phyloP scores from a whole-genome alignment of 306 rosid species.

The Quercus glauca region DNA sequence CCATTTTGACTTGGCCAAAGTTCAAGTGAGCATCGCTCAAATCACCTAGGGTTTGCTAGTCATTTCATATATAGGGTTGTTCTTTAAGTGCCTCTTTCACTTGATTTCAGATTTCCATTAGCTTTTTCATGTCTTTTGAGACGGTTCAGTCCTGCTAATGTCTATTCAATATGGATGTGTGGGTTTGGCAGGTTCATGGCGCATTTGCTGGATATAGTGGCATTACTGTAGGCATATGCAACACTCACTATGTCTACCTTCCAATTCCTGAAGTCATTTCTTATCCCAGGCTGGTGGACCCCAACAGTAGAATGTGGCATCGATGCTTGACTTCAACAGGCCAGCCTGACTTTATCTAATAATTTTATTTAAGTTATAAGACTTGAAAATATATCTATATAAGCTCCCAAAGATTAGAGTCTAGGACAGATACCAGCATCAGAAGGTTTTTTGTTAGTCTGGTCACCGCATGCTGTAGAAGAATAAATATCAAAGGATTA shows the following conservation, averaged over 20 bases:
- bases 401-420: constrained; percentile 31
- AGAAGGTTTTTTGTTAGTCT: constrained; percentile 23
- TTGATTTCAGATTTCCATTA: neutral
- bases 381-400: constrained; percentile 16
- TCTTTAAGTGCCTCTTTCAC: neutral
- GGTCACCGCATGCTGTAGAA: constrained; percentile 12
- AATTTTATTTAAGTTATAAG: constrained; percentile 23
- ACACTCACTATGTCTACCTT: constrained; percentile 92
- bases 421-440: constrained; percentile 28
- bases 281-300: constrained; percentile 77
- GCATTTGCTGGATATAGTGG: constrained; percentile 99
- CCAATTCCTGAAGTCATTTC: constrained; percentile 96
- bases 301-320: constrained; percentile 98
- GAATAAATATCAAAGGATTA: constrained; percentile 48
- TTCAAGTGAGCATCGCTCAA: neutral
- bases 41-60: neutral
- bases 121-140: neutral
- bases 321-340: constrained; percentile 98
- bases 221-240: constrained; percentile 87
- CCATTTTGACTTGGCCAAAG: neutral
- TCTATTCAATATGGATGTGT: constrained; percentile 6
- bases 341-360: constrained; percentile 85
- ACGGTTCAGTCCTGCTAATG: neutral
- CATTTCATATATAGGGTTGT: neutral
- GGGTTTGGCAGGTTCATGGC: constrained; percentile 80